These are phyloP conservation scores for Fusarium sp. DNA, from an alignment of 2,329 filamentous ascomycete species.

Conservation along the genomic window DNA sequence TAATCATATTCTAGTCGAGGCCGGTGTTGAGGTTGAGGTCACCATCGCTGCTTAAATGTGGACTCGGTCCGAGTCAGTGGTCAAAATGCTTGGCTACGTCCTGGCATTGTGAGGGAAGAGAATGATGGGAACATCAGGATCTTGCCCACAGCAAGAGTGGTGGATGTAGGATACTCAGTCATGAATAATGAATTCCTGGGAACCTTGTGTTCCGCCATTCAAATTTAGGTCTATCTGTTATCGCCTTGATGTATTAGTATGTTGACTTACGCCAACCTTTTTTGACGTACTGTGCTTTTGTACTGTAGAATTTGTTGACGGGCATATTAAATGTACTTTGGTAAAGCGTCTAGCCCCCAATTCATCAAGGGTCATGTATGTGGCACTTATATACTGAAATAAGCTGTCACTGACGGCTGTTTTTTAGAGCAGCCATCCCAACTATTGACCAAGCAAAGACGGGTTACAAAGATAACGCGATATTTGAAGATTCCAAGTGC, in stretches of 20 bases:
- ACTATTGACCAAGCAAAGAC: not conserved
- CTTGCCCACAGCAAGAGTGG: conserved; percentile 36
- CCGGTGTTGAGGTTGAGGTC: conserved; percentile 92
- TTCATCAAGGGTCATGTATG: not conserved
- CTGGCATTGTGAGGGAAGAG: conserved; percentile 44
- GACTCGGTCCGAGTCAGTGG: conserved; percentile 21
- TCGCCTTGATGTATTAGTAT: not conserved
- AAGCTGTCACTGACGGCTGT: too few species aligned
- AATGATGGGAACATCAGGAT: conserved; percentile 38
- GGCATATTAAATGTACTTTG: not conserved
- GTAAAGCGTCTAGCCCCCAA: not conserved
- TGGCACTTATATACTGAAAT: too few species aligned
- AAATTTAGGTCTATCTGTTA: not conserved
- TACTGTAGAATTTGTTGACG: not conserved
- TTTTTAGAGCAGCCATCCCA: too few species aligned
- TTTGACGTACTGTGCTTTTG: not conserved
- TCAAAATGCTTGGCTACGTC: conserved; percentile 11
- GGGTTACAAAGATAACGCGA: not conserved
- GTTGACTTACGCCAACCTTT: not conserved
- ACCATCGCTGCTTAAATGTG: conserved; percentile 78
- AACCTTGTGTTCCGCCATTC: conserved; percentile 38
- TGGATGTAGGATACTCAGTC: conserved; percentile 39
- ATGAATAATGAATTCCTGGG: conserved; percentile 44
- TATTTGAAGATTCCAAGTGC: too few species aligned
- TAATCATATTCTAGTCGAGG: conserved; percentile 68